These are phyloP conservation scores for Penicillium manginii DNA, from an alignment of 495 filamentous ascomycete species.

Conservation along the genomic window DNA sequence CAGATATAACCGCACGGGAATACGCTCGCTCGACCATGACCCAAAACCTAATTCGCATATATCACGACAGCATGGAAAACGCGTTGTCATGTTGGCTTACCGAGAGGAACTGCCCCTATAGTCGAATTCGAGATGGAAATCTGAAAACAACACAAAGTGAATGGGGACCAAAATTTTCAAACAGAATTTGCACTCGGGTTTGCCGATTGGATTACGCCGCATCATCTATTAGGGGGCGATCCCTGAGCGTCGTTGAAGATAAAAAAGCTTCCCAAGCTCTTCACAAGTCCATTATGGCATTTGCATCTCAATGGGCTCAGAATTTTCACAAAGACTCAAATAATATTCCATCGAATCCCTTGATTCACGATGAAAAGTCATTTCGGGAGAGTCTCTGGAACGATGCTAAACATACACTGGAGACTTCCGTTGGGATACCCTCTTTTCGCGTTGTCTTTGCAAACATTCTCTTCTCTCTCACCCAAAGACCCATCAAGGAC, in stretches of 20 bases:
- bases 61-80: constrained; percentile 54
- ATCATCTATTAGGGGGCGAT: constrained; percentile 30
- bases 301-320: constrained; percentile 52
- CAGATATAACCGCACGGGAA: constrained; percentile 23
- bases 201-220: constrained; percentile 42
- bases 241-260: constrained; percentile 40
- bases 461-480: constrained; percentile 50
- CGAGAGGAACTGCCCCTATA: constrained; percentile 51
- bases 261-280: constrained; percentile 39
- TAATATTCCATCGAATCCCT: constrained; percentile 3
- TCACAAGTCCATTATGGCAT: constrained; percentile 48
- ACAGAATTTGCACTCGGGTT: constrained; percentile 49
- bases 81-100: constrained; percentile 53
- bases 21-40: constrained; percentile 37
- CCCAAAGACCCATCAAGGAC: constrained; percentile 40
- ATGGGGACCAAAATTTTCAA: constrained; percentile 46
- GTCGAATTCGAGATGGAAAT: not conserved
- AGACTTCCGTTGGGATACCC: constrained; percentile 37
- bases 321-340: constrained; percentile 24
- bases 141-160: constrained; percentile 15
- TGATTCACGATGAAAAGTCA: constrained; percentile 32
- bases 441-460: constrained; percentile 52
- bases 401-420: constrained; percentile 43
- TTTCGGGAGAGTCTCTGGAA: constrained; percentile 49
- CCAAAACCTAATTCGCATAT: constrained; percentile 44